Evolutionary conservation across 2,329 filamentous ascomycete species (phyloP).

Genomic region (Botrytis galanthina): DNA sequence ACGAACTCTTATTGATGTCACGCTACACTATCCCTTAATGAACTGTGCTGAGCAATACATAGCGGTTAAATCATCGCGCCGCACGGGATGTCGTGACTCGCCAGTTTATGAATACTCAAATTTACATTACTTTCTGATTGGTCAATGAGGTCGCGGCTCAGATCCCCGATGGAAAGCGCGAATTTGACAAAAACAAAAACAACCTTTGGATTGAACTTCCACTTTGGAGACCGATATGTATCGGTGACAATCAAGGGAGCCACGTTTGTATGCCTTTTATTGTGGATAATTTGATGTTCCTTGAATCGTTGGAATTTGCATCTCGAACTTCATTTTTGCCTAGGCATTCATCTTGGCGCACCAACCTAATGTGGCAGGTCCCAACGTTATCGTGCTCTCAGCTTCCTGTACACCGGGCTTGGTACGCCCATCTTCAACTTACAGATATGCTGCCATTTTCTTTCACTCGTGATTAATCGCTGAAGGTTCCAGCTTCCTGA

Average conservation of each 20-base stretch:
- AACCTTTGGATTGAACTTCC: background rate
- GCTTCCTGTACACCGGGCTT: conserved; percentile 3
- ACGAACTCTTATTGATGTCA: background rate
- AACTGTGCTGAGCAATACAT: background rate
- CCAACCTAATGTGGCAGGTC: conserved; percentile 4
- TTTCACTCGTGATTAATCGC: background rate
- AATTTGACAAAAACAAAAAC: background rate
- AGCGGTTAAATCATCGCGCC: background rate
- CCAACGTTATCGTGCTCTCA: background rate
- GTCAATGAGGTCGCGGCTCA: background rate
- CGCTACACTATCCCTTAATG: background rate
- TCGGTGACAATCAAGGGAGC: background rate
- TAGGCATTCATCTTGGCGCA: background rate
- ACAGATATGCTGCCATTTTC: background rate
- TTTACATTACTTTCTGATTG: background rate
- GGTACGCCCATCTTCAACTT: background rate
- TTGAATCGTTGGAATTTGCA: background rate
- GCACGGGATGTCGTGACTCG: background rate
- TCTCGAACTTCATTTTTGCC: background rate
- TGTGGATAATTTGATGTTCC: background rate
- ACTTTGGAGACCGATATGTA: background rate
- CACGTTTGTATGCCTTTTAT: background rate
- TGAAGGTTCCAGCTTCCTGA: background rate
- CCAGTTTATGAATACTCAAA: background rate
- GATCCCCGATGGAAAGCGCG: background rate